A percentile compares a stretch with the other conserved stretches of the same genome.
Conservation (phyloP, 2,329 filamentous ascomycete genomes). For the Cucurbitaria berberidis region DNA sequence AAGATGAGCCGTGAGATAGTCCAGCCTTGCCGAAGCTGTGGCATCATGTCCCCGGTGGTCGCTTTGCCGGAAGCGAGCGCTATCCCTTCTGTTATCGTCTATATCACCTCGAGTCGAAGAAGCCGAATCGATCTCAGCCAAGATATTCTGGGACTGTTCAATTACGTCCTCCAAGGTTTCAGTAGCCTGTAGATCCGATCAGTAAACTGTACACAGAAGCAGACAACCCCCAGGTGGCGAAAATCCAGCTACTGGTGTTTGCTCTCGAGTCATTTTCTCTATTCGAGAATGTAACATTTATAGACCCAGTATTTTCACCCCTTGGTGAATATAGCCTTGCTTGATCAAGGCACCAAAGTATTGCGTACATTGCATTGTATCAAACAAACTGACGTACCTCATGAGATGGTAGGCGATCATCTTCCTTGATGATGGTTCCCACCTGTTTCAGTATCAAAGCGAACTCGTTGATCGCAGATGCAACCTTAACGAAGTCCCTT, state of each 20-base stretch:
- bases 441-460: constrained; percentile 48
- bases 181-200: constrained; percentile 32
- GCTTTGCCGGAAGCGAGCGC: constrained; percentile 1
- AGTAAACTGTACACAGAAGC: constrained; percentile 2
- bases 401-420: constrained; percentile 45
- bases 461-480: constrained; percentile 45
- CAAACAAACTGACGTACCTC: constrained; percentile 32
- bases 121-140: constrained; percentile 37
- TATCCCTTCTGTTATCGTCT: constrained; percentile 6
- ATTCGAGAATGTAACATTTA: neutral
- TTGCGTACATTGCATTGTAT: neutral
- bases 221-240: neutral
- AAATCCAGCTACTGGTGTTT: neutral
- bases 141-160: constrained; percentile 36
- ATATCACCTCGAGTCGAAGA: constrained; percentile 16
- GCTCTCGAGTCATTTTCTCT: neutral
- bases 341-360: neutral
- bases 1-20: constrained; percentile 45
- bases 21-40: constrained; percentile 25
- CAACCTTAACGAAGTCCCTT: constrained; percentile 36
- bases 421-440: constrained; percentile 46
- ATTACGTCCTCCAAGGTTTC: constrained; percentile 44
- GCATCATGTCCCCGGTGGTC: constrained; percentile 15
- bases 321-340: neutral
- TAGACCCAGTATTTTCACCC: neutral